Evolutionary conservation across 352 stramenopile species (phyloP).

Genomic region (Peronospora belbahrii): DNA sequence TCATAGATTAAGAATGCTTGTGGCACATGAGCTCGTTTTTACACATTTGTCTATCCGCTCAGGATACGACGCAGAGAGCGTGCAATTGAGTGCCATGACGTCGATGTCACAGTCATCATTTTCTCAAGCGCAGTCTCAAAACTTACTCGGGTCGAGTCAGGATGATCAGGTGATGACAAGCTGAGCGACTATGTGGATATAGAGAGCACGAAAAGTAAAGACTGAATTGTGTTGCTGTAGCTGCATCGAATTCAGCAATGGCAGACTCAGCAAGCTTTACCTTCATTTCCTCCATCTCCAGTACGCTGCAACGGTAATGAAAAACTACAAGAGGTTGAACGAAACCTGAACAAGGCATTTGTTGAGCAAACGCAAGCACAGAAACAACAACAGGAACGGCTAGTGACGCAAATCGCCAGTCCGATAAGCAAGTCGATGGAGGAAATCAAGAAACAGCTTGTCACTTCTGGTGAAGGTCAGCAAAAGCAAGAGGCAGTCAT

Average conservation of each 20-base stretch:
- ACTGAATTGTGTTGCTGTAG: slow-evolving; percentile 8
- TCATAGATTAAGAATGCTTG: neutral
- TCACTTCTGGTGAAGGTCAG: neutral
- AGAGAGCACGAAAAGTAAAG: neutral
- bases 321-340: slow-evolving; percentile 14
- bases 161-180: slow-evolving; percentile 21
- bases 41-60: neutral
- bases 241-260: slow-evolving; percentile 14
- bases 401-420: slow-evolving; percentile 10
- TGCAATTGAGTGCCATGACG: slow-evolving; percentile 27
- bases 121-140: slow-evolving; percentile 30
- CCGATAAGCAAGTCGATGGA: slow-evolving; percentile 22
- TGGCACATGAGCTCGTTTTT: neutral
- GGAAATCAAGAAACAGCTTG: slow-evolving; percentile 11
- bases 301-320: slow-evolving; percentile 1
- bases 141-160: slow-evolving; percentile 24
- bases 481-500: slow-evolving; percentile 7
- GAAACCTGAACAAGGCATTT: slow-evolving; percentile 7
- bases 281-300: neutral
- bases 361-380: slow-evolving; percentile 13
- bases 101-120: slow-evolving; percentile 41
- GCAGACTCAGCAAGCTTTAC: slow-evolving; percentile 7
- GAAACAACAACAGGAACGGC: slow-evolving; percentile 14
- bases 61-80: slow-evolving; percentile 20
- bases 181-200: neutral